Evolutionary conservation across 1,139 yeast genomes (phyloP).

Genomic region (Arxiozyma heterogenica): DNA sequence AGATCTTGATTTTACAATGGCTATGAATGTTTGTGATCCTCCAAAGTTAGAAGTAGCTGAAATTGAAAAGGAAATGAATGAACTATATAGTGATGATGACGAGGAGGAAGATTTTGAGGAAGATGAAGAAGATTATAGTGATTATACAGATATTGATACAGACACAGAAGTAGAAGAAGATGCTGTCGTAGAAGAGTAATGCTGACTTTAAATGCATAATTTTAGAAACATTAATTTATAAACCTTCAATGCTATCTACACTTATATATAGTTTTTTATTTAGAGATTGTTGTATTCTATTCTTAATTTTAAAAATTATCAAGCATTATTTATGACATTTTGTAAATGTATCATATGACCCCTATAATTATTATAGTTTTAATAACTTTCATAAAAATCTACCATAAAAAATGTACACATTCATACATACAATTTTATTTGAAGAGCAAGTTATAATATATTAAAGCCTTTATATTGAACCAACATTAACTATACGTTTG

Average conservation of each 20-base stretch:
- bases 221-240: not conserved
- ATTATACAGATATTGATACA: slow-evolving; percentile 37
- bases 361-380: no score
- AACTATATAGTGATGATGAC: slow-evolving; percentile 21
- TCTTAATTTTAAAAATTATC: not conserved
- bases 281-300: not conserved
- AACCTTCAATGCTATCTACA: not conserved
- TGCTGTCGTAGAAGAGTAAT: slow-evolving; percentile 4
- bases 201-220: slow-evolving; percentile 3
- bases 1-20: slow-evolving; percentile 60
- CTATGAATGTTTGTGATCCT: slow-evolving; percentile 49
- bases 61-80: slow-evolving; percentile 20
- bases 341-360: not conserved
- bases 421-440: no score
- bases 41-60: slow-evolving; percentile 31
- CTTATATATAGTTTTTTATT: no score
- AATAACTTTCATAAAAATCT: not conserved
- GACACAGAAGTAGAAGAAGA: slow-evolving; percentile 36
- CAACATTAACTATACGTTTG: not conserved
- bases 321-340: not conserved
- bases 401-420: not conserved
- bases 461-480: no score
- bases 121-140: slow-evolving; percentile 41
- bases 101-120: slow-evolving; percentile 37
- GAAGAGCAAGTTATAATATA: no score